Conservation (phyloP, 2,329 filamentous ascomycete species). For the Aspergillus novoparasiticus region DNA sequence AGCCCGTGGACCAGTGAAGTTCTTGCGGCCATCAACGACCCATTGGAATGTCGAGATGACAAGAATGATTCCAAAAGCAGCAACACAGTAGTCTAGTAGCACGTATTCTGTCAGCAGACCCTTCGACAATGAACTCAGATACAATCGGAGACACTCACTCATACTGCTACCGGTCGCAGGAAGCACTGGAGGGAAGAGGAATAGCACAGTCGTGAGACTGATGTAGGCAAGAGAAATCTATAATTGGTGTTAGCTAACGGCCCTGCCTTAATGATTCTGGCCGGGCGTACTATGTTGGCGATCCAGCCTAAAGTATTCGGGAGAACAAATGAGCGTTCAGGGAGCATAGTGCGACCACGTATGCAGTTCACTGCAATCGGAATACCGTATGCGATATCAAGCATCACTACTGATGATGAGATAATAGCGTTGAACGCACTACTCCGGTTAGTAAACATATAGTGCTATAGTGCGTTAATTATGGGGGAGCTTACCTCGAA, state of each 20-base stretch:
- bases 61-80: conserved; percentile 60
- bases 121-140: background rate
- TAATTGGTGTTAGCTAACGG: background rate
- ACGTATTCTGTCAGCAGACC: conserved; percentile 7
- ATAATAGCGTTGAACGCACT: conserved; percentile 71
- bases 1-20: conserved; percentile 58
- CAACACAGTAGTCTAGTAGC: conserved; percentile 46
- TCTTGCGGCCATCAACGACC: conserved; percentile 63
- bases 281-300: conserved; percentile 55
- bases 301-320: conserved; percentile 60
- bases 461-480: conserved; percentile 30
- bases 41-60: conserved; percentile 61
- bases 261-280: background rate
- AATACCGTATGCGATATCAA: conserved; percentile 74
- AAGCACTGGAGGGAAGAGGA: conserved; percentile 70
- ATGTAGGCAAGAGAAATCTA: conserved; percentile 64
- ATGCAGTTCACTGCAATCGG: conserved; percentile 71
- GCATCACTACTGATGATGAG: conserved; percentile 69
- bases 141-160: conserved; percentile 53
- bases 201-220: conserved; percentile 71
- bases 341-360: conserved; percentile 66
- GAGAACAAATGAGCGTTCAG: conserved; percentile 61
- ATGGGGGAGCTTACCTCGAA: conserved; percentile 28
- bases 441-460: background rate
- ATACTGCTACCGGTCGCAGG: conserved; percentile 69